Percentiles rank a stretch among this genome's conserved stretches.
These are phyloP conservation scores for Boletus rex-veris DNA, from an alignment of 768 basidiomycete species.

Conservation along the genomic window DNA sequence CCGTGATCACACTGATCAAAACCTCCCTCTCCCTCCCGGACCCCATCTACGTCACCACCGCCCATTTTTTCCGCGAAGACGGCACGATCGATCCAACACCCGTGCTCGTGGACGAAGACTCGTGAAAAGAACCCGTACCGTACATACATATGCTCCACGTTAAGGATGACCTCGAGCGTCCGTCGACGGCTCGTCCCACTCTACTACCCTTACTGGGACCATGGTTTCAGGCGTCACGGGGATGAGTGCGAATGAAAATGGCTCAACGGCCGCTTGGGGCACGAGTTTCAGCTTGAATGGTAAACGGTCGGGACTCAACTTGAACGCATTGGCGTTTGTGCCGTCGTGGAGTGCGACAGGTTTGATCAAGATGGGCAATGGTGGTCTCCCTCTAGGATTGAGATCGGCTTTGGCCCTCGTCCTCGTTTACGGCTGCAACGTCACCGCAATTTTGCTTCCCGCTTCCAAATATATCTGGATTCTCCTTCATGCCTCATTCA, in stretches of 20 bases:
- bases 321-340: conserved; percentile 23
- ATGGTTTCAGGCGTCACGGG: background rate
- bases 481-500: background rate
- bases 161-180: conserved; percentile 26
- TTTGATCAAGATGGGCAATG: too few species aligned
- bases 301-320: conserved; percentile 14
- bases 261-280: background rate
- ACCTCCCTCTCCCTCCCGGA: conserved; percentile 13
- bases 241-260: background rate
- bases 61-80: conserved; percentile 30
- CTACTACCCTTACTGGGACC: background rate
- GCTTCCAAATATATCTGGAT: too few species aligned
- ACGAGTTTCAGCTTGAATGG: background rate
- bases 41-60: conserved; percentile 19
- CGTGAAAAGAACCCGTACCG: conserved; percentile 31
- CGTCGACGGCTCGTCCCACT: conserved; percentile 10
- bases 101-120: conserved; percentile 29
- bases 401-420: too few species aligned
- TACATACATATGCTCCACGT: conserved; percentile 31
- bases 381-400: too few species aligned
- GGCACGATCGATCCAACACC: conserved; percentile 21
- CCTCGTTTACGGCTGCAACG: too few species aligned
- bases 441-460: conserved; percentile 2
- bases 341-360: background rate
- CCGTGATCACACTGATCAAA: conserved; percentile 26